Evolutionary conservation across 2,329 filamentous ascomycete species (phyloP), one percentile per base, ranked within the genome.

Genomic region (Podosphaera leucotricha): DNA sequence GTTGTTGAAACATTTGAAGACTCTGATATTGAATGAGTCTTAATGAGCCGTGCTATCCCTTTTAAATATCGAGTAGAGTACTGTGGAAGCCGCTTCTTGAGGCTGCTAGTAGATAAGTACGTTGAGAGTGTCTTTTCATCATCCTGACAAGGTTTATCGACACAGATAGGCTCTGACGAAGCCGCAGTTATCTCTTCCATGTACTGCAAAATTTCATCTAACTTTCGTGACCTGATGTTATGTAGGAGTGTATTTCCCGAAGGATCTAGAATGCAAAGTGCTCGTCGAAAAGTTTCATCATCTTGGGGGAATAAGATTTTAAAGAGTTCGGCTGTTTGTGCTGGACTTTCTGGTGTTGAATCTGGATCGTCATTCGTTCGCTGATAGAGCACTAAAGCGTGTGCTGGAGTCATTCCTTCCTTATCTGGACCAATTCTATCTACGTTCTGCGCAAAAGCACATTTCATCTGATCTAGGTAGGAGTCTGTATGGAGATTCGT

Each of bases 391-490:
- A 50, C 45, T 1, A 52, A 33, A 21, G 48, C 47, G 24, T 52
- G 50, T 8, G 50, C 50, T 21, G 50, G 47, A 2, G 48, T 52
- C 46, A 48, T 50, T 19, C 50, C 50, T 10, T 47, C 47, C 16
- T 52, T 46, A 40, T 52, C 50, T 3, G 50, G 50, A 6, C 44
- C 47, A 41, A 50, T 48, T 19, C 47, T 22, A 44, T 52, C 50
- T 26, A 48, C 26, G 21, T 46, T 47, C 26, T 47, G 43, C 6
- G 33, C 44, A 33, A 45, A 52, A 21, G 50, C 50, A 26, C 50
- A 52, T 16, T 44, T 43, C 47, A 52, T 47, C 36, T 50, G 50
- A 37, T 48, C 50, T 4, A 52, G 40, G 21, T 50, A 50, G 1
- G 48, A 49, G 40, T 50, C 50, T 1, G 47, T 46, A 26, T 52